A percentile compares a stretch with the other conserved stretches of the same genome.
phyloP scores from a whole-genome alignment of 2,329 filamentous ascomycete species.

The Ampelomyces quisqualis region DNA sequence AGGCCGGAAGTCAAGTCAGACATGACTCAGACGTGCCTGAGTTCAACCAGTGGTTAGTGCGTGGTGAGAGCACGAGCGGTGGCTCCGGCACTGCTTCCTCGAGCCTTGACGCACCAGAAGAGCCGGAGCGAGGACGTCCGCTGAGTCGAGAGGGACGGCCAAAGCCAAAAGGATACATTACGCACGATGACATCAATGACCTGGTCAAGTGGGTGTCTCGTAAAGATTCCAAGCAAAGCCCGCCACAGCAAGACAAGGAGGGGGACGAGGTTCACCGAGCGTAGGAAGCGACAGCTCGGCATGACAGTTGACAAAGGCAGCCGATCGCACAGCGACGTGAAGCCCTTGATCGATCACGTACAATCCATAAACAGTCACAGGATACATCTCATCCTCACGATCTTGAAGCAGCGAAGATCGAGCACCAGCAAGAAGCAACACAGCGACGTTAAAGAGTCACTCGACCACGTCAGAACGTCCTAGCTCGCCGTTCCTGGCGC shows the following conservation, averaged over 20 bases:
- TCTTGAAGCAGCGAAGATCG: no score
- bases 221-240: constrained; percentile 12
- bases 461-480: constrained; percentile 7
- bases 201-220: constrained; percentile 30
- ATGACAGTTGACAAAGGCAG: constrained; percentile 22
- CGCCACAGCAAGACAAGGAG: constrained; percentile 7
- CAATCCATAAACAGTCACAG: no score
- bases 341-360: constrained; percentile 10
- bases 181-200: constrained; percentile 26
- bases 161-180: constrained; percentile 14
- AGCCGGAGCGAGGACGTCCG: constrained; percentile 13
- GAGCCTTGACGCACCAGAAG: constrained; percentile 1
- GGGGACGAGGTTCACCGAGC: no score
- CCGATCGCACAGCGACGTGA: constrained; percentile 13
- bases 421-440: no score
- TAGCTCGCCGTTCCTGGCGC: no score
- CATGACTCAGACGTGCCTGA: constrained; percentile 30
- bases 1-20: constrained; percentile 8
- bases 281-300: constrained; percentile 20
- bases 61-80: constrained; percentile 27
- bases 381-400: no score
- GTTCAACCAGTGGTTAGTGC: constrained; percentile 22
- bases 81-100: constrained; percentile 16
- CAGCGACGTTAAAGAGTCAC: constrained; percentile 10
- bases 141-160: constrained; percentile 9